These are phyloP conservation scores for Symbiodinium pilosum DNA, from an alignment of 73 alveolate genomes.

Conservation along the genomic window DNA sequence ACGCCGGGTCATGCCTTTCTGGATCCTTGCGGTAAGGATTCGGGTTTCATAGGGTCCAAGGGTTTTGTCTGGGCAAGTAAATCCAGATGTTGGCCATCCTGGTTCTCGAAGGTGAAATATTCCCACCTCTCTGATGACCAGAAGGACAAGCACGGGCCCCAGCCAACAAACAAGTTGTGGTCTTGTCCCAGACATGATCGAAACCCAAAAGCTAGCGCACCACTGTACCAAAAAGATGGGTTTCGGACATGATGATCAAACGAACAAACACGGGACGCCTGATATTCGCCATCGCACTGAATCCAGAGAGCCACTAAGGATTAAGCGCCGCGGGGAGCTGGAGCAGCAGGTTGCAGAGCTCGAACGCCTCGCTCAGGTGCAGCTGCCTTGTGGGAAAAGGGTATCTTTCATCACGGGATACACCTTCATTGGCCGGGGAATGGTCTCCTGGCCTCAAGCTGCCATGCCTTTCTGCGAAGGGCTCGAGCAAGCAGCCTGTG, in stretches of 20 bases:
- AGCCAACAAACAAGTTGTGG: background rate
- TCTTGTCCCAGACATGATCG: no score
- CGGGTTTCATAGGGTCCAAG: background rate
- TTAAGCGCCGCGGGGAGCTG: slow-evolving; percentile 35
- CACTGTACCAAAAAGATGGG: background rate
- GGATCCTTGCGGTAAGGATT: no score
- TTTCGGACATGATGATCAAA: background rate
- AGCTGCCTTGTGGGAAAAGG: background rate
- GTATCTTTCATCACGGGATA: background rate
- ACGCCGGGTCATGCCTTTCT: no score
- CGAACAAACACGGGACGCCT: background rate
- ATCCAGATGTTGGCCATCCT: no score
- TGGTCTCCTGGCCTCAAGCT: no score
- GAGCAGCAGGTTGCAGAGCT: slow-evolving; percentile 55
- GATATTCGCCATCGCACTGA: no score
- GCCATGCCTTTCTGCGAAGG: no score
- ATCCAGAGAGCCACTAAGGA: background rate
- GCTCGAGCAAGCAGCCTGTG: background rate
- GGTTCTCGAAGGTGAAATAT: slow-evolving; percentile 18
- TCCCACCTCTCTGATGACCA: slow-evolving; percentile 22
- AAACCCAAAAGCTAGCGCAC: background rate
- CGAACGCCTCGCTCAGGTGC: slow-evolving; percentile 78
- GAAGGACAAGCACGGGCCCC: slow-evolving; percentile 43
- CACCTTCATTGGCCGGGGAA: no score
- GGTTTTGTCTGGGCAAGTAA: no score